Evolutionary conservation across 176 grass and related monocot genomes (phyloP).

Genomic region (Metroxylon sagu): DNA sequence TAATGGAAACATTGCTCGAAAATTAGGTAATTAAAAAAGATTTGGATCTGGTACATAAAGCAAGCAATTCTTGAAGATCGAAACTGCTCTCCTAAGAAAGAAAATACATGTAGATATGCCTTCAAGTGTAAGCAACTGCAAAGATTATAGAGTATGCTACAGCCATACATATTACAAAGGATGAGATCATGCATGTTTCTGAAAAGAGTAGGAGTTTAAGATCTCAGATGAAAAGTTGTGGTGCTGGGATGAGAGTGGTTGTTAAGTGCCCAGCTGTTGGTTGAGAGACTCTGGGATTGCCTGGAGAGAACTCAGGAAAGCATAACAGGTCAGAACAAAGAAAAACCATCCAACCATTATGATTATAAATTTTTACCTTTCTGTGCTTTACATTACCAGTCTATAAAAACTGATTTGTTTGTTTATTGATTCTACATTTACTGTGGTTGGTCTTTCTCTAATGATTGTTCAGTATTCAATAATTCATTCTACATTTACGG

Average conservation of each 20-base stretch:
- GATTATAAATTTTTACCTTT: neutral
- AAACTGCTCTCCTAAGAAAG: conserved; percentile 11
- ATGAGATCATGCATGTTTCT: conserved; percentile 17
- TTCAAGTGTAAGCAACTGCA: neutral
- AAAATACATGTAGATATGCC: neutral
- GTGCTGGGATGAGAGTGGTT: too few species aligned
- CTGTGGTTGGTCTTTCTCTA: neutral
- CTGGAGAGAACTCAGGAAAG: conserved; percentile 34
- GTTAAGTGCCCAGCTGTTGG: too few species aligned
- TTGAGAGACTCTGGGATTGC: conserved; percentile 1
- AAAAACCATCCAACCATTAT: conserved; percentile 15
- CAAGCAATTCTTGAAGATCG: too few species aligned
- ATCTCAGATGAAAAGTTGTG: neutral
- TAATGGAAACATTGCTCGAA: neutral
- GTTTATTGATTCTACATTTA: neutral
- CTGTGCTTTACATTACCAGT: too few species aligned
- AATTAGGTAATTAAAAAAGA: neutral
- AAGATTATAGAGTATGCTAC: neutral
- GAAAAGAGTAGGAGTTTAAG: conserved; percentile 2
- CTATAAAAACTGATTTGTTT: too few species aligned
- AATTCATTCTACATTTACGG: too few species aligned
- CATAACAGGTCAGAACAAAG: conserved; percentile 35
- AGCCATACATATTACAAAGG: conserved; percentile 3
- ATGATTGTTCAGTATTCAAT: too few species aligned
- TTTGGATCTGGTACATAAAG: too few species aligned